Evolutionary conservation across 306 rosid genomes (phyloP), one percentile per base, ranked within the genome.

Genomic region (Crataegus laevigata): DNA sequence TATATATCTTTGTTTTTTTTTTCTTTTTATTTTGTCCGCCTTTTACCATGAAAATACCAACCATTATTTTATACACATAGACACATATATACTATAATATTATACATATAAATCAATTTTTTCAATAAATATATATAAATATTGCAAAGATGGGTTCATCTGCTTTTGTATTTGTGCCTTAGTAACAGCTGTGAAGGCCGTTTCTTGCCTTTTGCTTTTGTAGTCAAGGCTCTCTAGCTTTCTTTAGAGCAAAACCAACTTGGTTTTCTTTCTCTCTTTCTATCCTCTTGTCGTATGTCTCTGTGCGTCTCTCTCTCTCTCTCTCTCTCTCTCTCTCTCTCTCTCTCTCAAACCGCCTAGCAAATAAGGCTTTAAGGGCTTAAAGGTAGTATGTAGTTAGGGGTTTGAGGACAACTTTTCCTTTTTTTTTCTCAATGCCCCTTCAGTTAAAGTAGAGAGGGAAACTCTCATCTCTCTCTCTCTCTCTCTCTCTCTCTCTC

Each of bases 181-280:
- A 70, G 88, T 82, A 88, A 86, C 88, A 83, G 89, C 84, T 82
- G 92, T 84, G 88, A 78, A 72, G 82, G 86, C 89, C 81, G 91
- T 88, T 90, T 88, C 85, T 69, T 86, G 77, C 83, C 91, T 93
- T 90, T 92, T 76, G 86, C 96, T 93, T 91, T 91, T 78, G 84
- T 88, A 89, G 98, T 93, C 93, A 91, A 91, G 94, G 72, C 82
- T 78, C 85, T 76, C 68, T 38, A 68, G 74, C 80, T 68, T 70
- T 77, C 78, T 83, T 84, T 77, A 74, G 18, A 73, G 18, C 24
- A 75, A 69, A 70, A 83, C 74, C 78, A 74, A 57, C 54, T 81
- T 51, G 78, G 63, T 47, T 85, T 72, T 74, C 71, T 78, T 59
- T 62, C 67, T 78, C 54, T 64, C 75, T 80, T 43, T 79, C 74